Evolutionary conservation across 768 basidiomycete genomes (phyloP).

Genomic region (Termitomyces sp.): DNA sequence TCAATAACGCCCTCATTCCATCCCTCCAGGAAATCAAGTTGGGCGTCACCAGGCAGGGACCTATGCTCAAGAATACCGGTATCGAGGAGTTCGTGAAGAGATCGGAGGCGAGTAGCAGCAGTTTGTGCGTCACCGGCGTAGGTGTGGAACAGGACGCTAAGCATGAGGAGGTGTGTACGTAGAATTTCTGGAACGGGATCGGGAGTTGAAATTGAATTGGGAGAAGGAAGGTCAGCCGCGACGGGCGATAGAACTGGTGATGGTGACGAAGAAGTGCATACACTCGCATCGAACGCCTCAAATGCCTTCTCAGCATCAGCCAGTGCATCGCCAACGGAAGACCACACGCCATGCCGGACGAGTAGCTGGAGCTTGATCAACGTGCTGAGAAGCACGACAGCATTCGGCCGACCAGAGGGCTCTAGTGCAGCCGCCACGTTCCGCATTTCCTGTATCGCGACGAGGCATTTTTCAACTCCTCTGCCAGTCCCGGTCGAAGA

Average conservation of each 20-base stretch:
- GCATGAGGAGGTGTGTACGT: constrained; percentile 53
- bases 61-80: constrained; percentile 35
- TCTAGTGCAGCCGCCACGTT: constrained; percentile 9
- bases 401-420: constrained; percentile 24
- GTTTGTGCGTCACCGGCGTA: constrained; percentile 46
- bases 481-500: constrained; percentile 1
- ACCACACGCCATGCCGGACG: constrained; percentile 50
- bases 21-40: not conserved
- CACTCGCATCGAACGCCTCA: not conserved
- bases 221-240: not conserved
- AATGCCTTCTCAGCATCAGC: constrained; percentile 33
- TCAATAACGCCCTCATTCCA: constrained; percentile 31
- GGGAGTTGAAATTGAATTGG: not conserved
- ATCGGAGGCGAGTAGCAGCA: constrained; percentile 45
- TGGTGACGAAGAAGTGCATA: not conserved
- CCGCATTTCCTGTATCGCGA: constrained; percentile 29
- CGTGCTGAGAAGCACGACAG: constrained; percentile 42
- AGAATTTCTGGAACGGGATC: constrained; percentile 17
- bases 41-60: not conserved
- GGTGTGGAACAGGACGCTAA: constrained; percentile 57
- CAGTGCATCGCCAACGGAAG: constrained; percentile 42
- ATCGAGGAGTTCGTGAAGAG: constrained; percentile 66
- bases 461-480: constrained; percentile 18
- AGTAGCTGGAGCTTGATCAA: constrained; percentile 55
- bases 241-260: not conserved